Percentiles rank a stretch among this genome's conserved stretches.
Conservation (phyloP, 768 basidiomycete genomes). For the Amanita pallidorosea region DNA sequence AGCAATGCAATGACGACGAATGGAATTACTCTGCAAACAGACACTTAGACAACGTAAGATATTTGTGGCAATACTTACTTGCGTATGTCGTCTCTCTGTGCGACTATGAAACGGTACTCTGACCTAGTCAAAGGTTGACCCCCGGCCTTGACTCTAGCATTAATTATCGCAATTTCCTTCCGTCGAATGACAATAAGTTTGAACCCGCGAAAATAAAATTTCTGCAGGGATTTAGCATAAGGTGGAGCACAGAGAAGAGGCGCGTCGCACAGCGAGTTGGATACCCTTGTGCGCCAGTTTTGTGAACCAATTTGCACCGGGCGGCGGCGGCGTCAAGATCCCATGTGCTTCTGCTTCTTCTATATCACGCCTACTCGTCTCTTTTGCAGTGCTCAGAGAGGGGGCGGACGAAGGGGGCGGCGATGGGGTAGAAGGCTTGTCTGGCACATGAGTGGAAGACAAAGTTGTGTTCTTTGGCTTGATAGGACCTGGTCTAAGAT, state of each 20-base stretch:
- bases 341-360: constrained; percentile 58
- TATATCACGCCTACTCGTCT: constrained; percentile 51
- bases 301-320: constrained; percentile 44
- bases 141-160: constrained; percentile 42
- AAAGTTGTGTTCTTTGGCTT: constrained; percentile 24
- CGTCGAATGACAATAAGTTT: constrained; percentile 61
- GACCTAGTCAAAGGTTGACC: constrained; percentile 54
- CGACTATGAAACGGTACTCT: constrained; percentile 60
- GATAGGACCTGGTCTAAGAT: constrained; percentile 55
- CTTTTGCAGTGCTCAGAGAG: constrained; percentile 26
- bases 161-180: constrained; percentile 41
- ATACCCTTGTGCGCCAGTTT: constrained; percentile 38
- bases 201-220: constrained; percentile 77
- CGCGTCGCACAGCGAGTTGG: constrained; percentile 28
- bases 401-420: constrained; percentile 15
- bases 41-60: neutral
- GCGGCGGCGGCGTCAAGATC: constrained; percentile 55
- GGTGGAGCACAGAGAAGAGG: constrained; percentile 2
- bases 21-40: constrained; percentile 50
- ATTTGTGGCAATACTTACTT: constrained; percentile 36
- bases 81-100: constrained; percentile 54
- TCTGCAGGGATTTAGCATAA: constrained; percentile 26
- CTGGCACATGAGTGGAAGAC: constrained; percentile 14
- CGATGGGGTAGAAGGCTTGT: constrained; percentile 20
- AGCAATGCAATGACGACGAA: constrained; percentile 67